Percentiles rank a stretch among this genome's conserved stretches.
Conservation (phyloP, 2,329 filamentous ascomycete species). For the Diaporthe australafricana region DNA sequence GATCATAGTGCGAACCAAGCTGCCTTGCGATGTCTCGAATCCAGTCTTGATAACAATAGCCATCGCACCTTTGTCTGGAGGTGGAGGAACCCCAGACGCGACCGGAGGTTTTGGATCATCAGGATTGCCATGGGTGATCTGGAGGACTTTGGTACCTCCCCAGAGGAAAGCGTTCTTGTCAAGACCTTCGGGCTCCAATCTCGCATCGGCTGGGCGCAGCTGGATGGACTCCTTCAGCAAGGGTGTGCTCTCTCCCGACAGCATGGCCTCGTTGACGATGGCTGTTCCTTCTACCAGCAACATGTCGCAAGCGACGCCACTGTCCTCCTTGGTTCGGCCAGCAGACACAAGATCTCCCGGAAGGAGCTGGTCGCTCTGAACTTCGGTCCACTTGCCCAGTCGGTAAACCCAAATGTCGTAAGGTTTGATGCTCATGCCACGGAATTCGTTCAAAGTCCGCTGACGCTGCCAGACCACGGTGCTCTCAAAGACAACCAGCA, state of each 20-base stretch:
- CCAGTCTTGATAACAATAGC: conserved; percentile 97
- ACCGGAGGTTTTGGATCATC: conserved; percentile 79
- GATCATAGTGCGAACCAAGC: conserved; percentile 98
- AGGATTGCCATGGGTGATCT: conserved; percentile 88
- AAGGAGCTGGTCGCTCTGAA: conserved; percentile 89
- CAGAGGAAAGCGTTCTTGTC: conserved; percentile 98
- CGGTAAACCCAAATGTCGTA: conserved; percentile 95
- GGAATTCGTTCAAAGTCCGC: conserved; percentile 94
- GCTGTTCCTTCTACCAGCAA: conserved; percentile 92
- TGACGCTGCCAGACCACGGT: conserved; percentile 99
- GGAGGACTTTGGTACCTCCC: conserved; percentile 96
- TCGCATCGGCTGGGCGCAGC: conserved; percentile 83
- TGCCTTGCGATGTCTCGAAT: conserved; percentile 98
- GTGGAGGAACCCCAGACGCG: conserved; percentile 80
- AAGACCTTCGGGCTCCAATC: conserved; percentile 86
- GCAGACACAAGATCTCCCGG: conserved; percentile 95
- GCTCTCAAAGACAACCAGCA: conserved; percentile 97
- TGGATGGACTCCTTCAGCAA: conserved; percentile 96
- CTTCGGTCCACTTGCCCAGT: conserved; percentile 86
- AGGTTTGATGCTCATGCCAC: conserved; percentile 99
- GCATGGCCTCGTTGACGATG: conserved; percentile 99
- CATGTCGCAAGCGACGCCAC: conserved; percentile 97
- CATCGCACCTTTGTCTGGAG: conserved; percentile 93
- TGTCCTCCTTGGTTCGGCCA: conserved; percentile 93
- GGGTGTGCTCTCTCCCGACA: conserved; percentile 97